Evolutionary conservation across 129 eudicot genomes (phyloP), one percentile per base, ranked within the genome.

Genomic region (Ambrosia artemisiifolia): DNA sequence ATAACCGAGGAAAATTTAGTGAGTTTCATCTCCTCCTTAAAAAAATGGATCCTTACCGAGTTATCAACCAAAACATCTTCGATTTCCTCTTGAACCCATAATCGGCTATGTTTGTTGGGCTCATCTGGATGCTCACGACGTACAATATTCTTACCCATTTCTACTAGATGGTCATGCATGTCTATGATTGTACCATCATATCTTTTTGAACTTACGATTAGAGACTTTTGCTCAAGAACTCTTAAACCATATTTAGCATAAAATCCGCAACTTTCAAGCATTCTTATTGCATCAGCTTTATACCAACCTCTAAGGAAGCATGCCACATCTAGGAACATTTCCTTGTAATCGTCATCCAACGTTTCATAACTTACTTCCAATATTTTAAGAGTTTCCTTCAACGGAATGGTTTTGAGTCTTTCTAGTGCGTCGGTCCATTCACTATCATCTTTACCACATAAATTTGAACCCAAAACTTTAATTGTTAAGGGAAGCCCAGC

Each of bases 401-500:
- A n/a, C 0, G 28, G 28, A n/a, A 7, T 35, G 1, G 32, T n/a
- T 63, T 35, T 35, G 8, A 34, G 68, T 33, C 19, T 35, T 63
- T 35, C 6, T 36, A 63, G 30, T 36, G 32, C 30, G 7, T 2
- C 28, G 1, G 0, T 16, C 48, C 68, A 63, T 63, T 35, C 13
- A n/a, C 0, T 1, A 24, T n/a, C 2, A 0, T 63, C 2, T 35
- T 36, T 63, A 35, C 68, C 49, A 63, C 48, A 0, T 4, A 36
- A 46, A 3, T 2, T 0, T 35, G 67, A 34, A 33, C 67, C 67
- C 47, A 65, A 65, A 65, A 65, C 70, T 65, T 10, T 65, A 34
- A 65, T 65, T 17, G 34, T 17, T 65, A 65, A 65, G 35, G 69
- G 53, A 16, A 83, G 70, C 19, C 83, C 75, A 11, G 81, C 81